A percentile compares a stretch with the other conserved stretches of the same genome.
Evolutionary conservation across 2,329 filamentous ascomycete species (phyloP).

Genomic region (Venturia effusa): DNA sequence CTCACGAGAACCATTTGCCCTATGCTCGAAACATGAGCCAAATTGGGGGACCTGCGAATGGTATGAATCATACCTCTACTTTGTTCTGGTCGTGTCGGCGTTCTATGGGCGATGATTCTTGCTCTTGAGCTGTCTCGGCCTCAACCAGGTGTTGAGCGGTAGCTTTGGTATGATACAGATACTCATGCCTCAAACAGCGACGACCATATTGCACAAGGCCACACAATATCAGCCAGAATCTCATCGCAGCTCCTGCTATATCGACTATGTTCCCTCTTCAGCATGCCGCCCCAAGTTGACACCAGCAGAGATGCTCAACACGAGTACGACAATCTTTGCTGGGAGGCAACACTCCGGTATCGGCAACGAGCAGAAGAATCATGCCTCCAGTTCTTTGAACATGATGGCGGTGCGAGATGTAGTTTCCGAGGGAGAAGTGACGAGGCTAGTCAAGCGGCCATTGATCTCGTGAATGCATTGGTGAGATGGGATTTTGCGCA

Average conservation of each 20-base stretch:
- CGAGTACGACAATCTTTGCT: neutral
- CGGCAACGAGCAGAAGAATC: neutral
- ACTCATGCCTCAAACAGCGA: neutral
- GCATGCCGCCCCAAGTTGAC: neutral
- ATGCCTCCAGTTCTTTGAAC: neutral
- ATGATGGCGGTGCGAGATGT: neutral
- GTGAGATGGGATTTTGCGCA: neutral
- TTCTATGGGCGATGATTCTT: too few relatives aligned
- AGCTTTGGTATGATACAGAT: neutral
- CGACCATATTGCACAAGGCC: neutral
- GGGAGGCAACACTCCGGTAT: neutral
- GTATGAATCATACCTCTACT: neutral
- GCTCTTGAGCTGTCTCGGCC: too few relatives aligned
- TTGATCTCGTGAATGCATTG: neutral
- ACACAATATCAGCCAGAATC: neutral
- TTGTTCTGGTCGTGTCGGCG: neutral
- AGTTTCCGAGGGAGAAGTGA: neutral
- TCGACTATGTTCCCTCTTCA: neutral
- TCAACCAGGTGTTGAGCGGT: too few relatives aligned
- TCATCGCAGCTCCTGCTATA: neutral
- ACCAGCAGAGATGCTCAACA: fast-evolving
- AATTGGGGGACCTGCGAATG: neutral
- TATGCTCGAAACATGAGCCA: neutral
- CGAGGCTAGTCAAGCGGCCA: neutral
- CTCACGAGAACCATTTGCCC: neutral